Evolutionary conservation across 1,284 basidiomycete genomes (phyloP).

Genomic region (Exsudoporus floridanus): DNA sequence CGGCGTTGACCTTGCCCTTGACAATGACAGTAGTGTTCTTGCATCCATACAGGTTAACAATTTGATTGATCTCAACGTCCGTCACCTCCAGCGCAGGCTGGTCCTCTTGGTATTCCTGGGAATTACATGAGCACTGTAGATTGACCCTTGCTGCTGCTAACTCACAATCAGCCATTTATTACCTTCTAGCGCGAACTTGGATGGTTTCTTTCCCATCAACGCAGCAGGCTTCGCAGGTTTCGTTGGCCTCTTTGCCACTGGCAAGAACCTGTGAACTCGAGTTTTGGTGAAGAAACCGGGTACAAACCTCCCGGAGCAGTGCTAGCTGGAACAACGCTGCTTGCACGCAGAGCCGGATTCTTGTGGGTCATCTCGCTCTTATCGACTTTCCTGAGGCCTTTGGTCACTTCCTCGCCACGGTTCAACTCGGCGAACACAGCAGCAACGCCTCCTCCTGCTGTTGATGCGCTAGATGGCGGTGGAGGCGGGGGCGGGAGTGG

Average conservation of each 20-base stretch:
- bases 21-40: constrained; percentile 87
- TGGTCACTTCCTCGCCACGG: constrained; percentile 87
- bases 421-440: constrained; percentile 95
- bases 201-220: constrained; percentile 84
- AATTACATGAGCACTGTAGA: constrained; percentile 3
- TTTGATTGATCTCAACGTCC: constrained; percentile 79
- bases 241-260: constrained; percentile 60
- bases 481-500: constrained; percentile 56
- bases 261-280: not conserved
- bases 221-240: constrained; percentile 82
- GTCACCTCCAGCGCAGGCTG: constrained; percentile 76
- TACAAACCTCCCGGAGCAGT: constrained; percentile 39
- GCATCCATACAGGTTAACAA: constrained; percentile 89
- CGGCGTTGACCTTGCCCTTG: constrained; percentile 94
- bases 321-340: constrained; percentile 60
- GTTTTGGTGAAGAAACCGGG: not conserved
- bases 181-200: constrained; percentile 89
- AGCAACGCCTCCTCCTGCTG: constrained; percentile 60
- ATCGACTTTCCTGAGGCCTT: constrained; percentile 90
- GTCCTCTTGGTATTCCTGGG: constrained; percentile 91
- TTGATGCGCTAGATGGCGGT: constrained; percentile 46
- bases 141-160: constrained; percentile 13
- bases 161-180: constrained; percentile 92
- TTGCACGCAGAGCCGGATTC: constrained; percentile 82
- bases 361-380: constrained; percentile 98